Percentiles rank a stretch among this genome's conserved stretches.
Evolutionary conservation across 1,284 basidiomycete genomes (phyloP).

Genomic region (Xerocomus nothofagi): DNA sequence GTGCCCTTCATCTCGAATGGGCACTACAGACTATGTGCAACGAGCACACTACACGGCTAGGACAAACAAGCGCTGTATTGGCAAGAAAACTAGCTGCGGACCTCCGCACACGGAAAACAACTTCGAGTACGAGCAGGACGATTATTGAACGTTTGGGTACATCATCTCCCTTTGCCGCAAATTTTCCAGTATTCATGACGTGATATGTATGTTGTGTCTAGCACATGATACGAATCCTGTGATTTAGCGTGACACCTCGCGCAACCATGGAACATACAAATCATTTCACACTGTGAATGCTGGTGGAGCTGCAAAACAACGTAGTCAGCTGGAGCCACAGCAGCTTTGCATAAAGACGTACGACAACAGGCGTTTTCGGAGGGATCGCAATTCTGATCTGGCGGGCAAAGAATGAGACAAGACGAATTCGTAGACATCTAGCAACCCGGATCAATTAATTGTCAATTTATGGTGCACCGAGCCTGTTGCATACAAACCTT

Average conservation of each 20-base stretch:
- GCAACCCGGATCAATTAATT: neutral
- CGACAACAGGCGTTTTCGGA: slow-evolving; percentile 77
- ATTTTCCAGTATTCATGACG: slow-evolving; percentile 66
- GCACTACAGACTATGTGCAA: slow-evolving; percentile 54
- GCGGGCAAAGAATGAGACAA: slow-evolving; percentile 55
- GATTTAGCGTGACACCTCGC: neutral
- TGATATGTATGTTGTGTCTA: slow-evolving; percentile 12
- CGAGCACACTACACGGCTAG: slow-evolving; percentile 50
- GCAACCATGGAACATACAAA: neutral
- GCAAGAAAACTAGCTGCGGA: slow-evolving; percentile 61
- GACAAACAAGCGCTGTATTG: slow-evolving; percentile 60
- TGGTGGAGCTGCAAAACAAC: slow-evolving; percentile 46
- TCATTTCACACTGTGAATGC: slow-evolving; percentile 41
- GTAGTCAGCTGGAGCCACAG: slow-evolving; percentile 2
- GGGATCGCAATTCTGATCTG: slow-evolving; percentile 66
- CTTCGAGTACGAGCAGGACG: slow-evolving; percentile 46
- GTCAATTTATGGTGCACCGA: neutral
- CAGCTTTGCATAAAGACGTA: slow-evolving; percentile 41
- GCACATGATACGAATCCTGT: neutral
- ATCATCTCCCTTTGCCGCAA: slow-evolving; percentile 65
- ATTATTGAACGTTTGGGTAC: slow-evolving; percentile 60
- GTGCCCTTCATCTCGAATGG: slow-evolving; percentile 67
- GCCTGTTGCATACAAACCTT: slow-evolving; percentile 34
- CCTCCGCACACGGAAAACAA: slow-evolving; percentile 51
- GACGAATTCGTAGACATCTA: slow-evolving; percentile 46